Conservation (phyloP, 148 eudicot genomes). For the Vaccinium macrocarpon region DNA sequence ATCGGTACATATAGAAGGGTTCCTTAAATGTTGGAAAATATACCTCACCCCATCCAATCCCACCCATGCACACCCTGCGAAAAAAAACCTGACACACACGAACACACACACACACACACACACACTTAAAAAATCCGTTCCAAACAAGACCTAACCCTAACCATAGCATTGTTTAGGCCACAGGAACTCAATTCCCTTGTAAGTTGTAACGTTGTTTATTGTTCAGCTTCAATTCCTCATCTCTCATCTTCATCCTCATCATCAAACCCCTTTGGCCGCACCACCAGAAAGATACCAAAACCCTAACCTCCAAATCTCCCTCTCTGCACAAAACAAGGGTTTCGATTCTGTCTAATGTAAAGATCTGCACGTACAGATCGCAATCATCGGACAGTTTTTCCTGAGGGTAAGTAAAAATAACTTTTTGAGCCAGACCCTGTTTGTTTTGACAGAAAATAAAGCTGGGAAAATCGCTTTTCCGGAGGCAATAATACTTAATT, state of each 20-base stretch:
- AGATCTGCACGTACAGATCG: not conserved
- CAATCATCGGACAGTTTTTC: not conserved
- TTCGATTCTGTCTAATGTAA: not conserved
- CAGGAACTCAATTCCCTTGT: not conserved
- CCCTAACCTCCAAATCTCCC: not conserved
- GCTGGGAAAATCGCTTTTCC: not conserved
- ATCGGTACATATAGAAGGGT: no score
- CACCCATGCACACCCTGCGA: no score
- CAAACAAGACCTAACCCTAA: not conserved
- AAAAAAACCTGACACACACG: no score
- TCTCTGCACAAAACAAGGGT: not conserved
- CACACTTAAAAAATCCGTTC: not conserved
- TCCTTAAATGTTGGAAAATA: no score
- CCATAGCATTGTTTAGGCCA: not conserved
- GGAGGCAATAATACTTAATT: not conserved
- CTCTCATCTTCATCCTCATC: not conserved
- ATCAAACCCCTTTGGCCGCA: not conserved
- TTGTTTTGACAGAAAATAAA: constrained; percentile 1
- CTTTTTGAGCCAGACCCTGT: not conserved
- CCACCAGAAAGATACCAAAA: not conserved
- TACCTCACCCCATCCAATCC: no score
- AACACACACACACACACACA: not conserved
- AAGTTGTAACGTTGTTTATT: no score
- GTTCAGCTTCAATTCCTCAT: not conserved
- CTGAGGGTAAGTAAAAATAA: not conserved